These are phyloP conservation scores for Lasiodiplodia hormozganensis DNA, from an alignment of 2,329 filamentous ascomycete genomes.

Conservation along the genomic window DNA sequence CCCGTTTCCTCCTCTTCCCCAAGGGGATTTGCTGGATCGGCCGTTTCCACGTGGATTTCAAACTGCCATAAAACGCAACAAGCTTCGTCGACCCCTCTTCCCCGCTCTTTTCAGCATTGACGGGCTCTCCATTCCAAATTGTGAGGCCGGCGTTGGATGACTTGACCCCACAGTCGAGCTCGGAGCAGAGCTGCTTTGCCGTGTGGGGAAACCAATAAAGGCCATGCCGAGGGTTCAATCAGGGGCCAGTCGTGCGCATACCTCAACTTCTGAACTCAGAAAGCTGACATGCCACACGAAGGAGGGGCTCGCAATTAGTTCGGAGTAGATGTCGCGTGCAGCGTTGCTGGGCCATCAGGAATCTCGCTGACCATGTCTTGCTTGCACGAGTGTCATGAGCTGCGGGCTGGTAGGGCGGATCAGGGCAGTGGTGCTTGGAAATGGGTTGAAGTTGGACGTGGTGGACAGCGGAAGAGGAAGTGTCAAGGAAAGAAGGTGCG, in stretches of 20 bases:
- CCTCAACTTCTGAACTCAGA: not conserved
- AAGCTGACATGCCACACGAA: not conserved
- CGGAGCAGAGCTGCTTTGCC: not conserved
- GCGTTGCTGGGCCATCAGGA: not conserved
- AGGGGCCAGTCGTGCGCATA: not conserved
- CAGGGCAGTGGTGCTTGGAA: not conserved
- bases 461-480: not conserved
- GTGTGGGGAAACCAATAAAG: slow-evolving; percentile 8
- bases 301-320: not conserved
- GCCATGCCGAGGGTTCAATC: not conserved
- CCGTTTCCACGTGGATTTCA: not conserved
- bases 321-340: not conserved
- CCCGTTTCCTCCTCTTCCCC: not conserved
- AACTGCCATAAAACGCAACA: not conserved
- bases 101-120: not conserved
- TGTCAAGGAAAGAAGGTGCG: not conserved
- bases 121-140: not conserved
- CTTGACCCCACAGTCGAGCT: slow-evolving; percentile 1
- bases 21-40: slow-evolving; percentile 5
- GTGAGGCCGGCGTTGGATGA: not conserved
- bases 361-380: not conserved
- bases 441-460: not conserved
- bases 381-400: not conserved
- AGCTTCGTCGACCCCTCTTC: not conserved
- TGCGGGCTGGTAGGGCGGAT: not conserved